These are phyloP conservation scores for Hymenoscyphus infarciens DNA, from an alignment of 2,329 filamentous ascomycete species.

Conservation along the genomic window DNA sequence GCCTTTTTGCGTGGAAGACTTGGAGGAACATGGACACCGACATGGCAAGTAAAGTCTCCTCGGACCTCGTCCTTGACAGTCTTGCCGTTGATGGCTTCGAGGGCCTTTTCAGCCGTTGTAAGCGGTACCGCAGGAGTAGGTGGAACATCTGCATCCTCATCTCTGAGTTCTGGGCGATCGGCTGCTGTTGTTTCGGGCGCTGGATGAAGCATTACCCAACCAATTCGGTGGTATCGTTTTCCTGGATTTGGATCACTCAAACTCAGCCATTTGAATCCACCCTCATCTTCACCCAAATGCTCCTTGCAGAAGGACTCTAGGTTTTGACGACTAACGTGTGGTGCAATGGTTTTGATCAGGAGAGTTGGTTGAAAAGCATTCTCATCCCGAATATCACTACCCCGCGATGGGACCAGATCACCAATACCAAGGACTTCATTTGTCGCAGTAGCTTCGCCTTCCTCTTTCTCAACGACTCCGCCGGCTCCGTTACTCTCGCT, in stretches of 20 bases:
- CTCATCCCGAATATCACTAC: conserved; percentile 85
- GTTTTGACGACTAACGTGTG: conserved; percentile 89
- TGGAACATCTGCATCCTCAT: conserved; percentile 57
- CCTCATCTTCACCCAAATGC: conserved; percentile 84
- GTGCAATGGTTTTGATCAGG: conserved; percentile 96
- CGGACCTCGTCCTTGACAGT: conserved; percentile 91
- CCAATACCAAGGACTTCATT: conserved; percentile 92
- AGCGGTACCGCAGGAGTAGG: conserved; percentile 41
- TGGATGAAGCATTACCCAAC: conserved; percentile 95
- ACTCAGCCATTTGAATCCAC: conserved; percentile 93
- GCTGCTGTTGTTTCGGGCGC: conserved; percentile 63
- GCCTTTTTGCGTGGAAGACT: conserved; percentile 87
- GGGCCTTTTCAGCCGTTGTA: conserved; percentile 75
- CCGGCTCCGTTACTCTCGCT: conserved; percentile 85
- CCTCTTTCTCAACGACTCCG: conserved; percentile 86
- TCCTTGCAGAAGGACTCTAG: conserved; percentile 93
- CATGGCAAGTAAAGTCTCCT: conserved; percentile 95
- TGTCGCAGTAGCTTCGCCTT: conserved; percentile 86
- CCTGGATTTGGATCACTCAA: conserved; percentile 94
- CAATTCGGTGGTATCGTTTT: conserved; percentile 95
- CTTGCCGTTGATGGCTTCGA: conserved; percentile 95
- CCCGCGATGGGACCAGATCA: conserved; percentile 78
- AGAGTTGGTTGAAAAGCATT: conserved; percentile 85
- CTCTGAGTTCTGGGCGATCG: conserved; percentile 69
- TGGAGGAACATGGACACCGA: conserved; percentile 90